Percentiles rank a stretch among this genome's conserved stretches.
These are phyloP conservation scores for Breviolum minutum DNA, from an alignment of 73 alveolate species.

Conservation along the genomic window DNA sequence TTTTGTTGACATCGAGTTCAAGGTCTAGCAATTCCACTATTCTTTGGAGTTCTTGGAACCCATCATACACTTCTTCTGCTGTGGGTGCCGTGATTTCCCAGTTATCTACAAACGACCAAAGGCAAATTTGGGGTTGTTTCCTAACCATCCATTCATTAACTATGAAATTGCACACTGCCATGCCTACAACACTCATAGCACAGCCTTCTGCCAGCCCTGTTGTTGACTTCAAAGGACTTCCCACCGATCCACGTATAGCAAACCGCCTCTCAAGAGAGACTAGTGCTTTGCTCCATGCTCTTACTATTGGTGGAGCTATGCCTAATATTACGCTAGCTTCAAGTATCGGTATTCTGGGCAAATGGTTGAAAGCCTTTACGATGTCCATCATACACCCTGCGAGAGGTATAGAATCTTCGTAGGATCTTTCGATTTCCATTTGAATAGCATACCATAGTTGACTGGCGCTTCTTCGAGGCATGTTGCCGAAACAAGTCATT, in stretches of 20 bases:
- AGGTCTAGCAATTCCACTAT: background rate
- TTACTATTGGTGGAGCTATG: background rate
- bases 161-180: background rate
- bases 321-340: background rate
- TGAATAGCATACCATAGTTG: background rate
- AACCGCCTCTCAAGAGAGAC: background rate
- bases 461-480: background rate
- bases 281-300: background rate
- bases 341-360: background rate
- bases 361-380: background rate
- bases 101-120: background rate
- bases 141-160: background rate
- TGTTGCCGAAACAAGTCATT: background rate
- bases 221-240: background rate
- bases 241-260: background rate
- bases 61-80: background rate
- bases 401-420: background rate
- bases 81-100: background rate
- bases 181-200: background rate
- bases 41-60: background rate
- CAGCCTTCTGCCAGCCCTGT: background rate
- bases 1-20: background rate
- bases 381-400: background rate
- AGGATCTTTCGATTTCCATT: background rate
- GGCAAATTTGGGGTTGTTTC: background rate